Evolutionary conservation across 2,329 filamentous ascomycete species (phyloP).

Genomic region (Penicillium sp.): DNA sequence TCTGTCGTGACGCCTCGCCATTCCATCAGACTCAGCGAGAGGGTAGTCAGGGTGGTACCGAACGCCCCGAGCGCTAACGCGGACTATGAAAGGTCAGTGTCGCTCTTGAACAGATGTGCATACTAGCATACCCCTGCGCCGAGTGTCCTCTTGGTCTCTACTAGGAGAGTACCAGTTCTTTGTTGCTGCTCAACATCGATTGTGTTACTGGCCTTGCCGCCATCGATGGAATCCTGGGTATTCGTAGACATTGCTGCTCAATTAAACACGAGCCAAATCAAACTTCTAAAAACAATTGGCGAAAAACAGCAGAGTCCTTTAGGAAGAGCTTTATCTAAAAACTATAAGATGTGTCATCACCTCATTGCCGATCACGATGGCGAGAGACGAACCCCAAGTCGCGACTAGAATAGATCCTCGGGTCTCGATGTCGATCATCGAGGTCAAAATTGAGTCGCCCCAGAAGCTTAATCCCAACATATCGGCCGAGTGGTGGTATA

Average conservation of each 20-base stretch:
- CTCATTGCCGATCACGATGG: background rate
- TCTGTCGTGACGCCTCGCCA: constrained; percentile 54
- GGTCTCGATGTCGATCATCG: background rate
- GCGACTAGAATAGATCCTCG: background rate
- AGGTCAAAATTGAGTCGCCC: background rate
- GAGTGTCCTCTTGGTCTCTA: constrained; percentile 15
- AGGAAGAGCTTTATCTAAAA: background rate
- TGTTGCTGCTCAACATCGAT: constrained; percentile 22
- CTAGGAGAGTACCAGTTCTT: background rate
- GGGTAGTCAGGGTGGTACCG: constrained; percentile 56
- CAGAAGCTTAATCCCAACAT: background rate
- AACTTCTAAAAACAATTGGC: background rate
- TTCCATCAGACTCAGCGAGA: constrained; percentile 59
- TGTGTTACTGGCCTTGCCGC: background rate
- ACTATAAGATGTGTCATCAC: background rate
- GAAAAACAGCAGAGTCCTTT: background rate
- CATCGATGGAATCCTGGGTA: constrained; percentile 8
- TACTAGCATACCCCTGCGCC: constrained; percentile 23
- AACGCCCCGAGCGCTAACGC: constrained; percentile 57
- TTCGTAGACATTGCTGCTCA: background rate
- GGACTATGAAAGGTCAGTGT: constrained; percentile 33
- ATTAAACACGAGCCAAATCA: background rate
- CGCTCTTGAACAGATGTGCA: background rate
- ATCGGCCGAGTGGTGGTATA: background rate
- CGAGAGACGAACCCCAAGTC: background rate